Conservation (phyloP, 176 grass and related monocot species). For the Carex parvula region DNA sequence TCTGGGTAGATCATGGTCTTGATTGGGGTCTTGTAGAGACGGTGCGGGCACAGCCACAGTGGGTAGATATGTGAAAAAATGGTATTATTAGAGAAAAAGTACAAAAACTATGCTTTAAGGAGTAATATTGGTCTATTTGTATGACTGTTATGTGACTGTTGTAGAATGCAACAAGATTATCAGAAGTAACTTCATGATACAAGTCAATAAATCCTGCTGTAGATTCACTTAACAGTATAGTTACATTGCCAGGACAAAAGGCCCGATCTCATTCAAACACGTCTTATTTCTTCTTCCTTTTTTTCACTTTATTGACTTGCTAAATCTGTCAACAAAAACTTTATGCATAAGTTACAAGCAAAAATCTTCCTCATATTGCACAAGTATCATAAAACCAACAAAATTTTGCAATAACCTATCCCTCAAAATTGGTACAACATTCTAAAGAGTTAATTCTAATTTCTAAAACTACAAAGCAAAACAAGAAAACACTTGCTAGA, state of each 20-base stretch:
- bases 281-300: not conserved
- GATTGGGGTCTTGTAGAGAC: slow-evolving; percentile 83
- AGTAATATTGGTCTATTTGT: not conserved
- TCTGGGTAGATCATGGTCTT: slow-evolving; percentile 92
- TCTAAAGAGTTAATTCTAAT: too few relatives aligned
- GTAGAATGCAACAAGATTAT: not conserved
- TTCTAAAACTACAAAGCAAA: not conserved
- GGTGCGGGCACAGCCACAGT: slow-evolving; percentile 87
- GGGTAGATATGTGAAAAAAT: slow-evolving; percentile 57
- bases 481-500: not conserved
- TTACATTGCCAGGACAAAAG: not conserved
- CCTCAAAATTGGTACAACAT: not conserved
- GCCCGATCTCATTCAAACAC: not conserved
- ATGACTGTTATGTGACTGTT: not conserved
- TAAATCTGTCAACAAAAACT: not conserved
- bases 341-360: too few relatives aligned
- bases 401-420: not conserved
- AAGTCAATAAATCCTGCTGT: not conserved
- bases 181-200: not conserved
- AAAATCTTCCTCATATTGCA: not conserved
- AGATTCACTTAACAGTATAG: not conserved
- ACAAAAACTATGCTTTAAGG: not conserved
- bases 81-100: not conserved
- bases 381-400: not conserved
- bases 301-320: not conserved